Evolutionary conservation across 208 protist genomes (phyloP).

Genomic region (Crithidia sp.): DNA sequence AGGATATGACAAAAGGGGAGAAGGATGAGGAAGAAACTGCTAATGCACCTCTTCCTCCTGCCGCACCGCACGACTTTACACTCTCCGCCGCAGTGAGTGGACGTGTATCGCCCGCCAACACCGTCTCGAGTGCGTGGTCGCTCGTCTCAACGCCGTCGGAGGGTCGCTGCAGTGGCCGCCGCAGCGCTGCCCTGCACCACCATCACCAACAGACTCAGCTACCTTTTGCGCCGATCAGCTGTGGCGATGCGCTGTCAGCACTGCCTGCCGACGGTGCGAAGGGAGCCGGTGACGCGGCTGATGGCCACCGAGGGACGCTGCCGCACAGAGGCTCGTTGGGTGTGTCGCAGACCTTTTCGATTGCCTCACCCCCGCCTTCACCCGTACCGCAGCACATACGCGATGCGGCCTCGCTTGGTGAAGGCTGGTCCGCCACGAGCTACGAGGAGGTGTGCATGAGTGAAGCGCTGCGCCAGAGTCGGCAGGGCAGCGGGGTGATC

Average conservation of each 20-base stretch:
- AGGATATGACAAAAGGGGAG: neutral
- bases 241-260: too few species aligned
- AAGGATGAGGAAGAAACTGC: neutral
- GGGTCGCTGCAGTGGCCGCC: neutral
- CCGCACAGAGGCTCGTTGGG: neutral
- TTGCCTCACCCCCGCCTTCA: neutral
- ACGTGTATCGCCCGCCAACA: neutral
- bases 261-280: too few species aligned
- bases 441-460: slow-evolving; percentile 25
- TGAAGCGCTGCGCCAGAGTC: neutral
- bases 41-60: neutral
- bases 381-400: neutral
- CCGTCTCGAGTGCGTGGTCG: slow-evolving; percentile 16
- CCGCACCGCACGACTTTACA: too few species aligned
- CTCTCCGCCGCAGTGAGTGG: neutral
- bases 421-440: slow-evolving; percentile 21
- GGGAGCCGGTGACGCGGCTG: too few species aligned
- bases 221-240: too few species aligned
- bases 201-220: neutral
- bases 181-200: neutral
- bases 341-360: neutral
- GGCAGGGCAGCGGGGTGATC: neutral
- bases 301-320: too few species aligned
- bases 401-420: neutral
- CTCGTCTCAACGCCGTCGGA: slow-evolving; percentile 24